These are phyloP conservation scores for Ogataea trehalophila DNA, from an alignment of 805 yeast species.

Conservation along the genomic window DNA sequence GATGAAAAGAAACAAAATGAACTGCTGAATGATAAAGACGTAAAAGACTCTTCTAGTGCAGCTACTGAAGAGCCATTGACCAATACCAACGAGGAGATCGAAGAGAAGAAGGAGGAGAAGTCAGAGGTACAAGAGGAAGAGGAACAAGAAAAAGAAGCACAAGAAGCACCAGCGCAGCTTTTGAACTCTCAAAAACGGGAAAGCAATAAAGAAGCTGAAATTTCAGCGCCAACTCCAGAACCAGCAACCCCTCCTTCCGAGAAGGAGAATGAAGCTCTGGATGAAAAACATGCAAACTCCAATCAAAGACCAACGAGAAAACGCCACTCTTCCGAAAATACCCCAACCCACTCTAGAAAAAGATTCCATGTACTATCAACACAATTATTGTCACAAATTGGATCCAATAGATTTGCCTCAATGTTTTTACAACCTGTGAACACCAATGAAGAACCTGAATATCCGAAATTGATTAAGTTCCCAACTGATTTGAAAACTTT, in stretches of 20 bases:
- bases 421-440: conserved; percentile 70
- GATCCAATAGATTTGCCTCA: conserved; percentile 68
- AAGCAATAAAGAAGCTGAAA: conserved; percentile 1
- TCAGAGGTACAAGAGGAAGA: too few species aligned
- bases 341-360: conserved; percentile 33
- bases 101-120: too few species aligned
- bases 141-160: too few species aligned
- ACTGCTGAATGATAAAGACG: too few species aligned
- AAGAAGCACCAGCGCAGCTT: conserved; percentile 1
- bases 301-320: conserved; percentile 8
- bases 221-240: conserved; percentile 16
- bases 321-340: conserved; percentile 18
- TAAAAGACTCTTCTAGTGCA: too few species aligned
- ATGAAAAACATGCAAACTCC: conserved; percentile 4
- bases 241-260: conserved; percentile 15
- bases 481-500: conserved; percentile 71
- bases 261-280: neutral
- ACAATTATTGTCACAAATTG: conserved; percentile 58
- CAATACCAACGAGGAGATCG: too few species aligned
- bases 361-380: conserved; percentile 58
- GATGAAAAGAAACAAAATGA: too few species aligned
- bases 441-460: conserved; percentile 63
- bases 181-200: conserved; percentile 3
- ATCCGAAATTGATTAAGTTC: conserved; percentile 51
- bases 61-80: too few species aligned